These are phyloP conservation scores for Didymella sp. DNA, from an alignment of 2,329 filamentous ascomycete genomes.

Conservation along the genomic window DNA sequence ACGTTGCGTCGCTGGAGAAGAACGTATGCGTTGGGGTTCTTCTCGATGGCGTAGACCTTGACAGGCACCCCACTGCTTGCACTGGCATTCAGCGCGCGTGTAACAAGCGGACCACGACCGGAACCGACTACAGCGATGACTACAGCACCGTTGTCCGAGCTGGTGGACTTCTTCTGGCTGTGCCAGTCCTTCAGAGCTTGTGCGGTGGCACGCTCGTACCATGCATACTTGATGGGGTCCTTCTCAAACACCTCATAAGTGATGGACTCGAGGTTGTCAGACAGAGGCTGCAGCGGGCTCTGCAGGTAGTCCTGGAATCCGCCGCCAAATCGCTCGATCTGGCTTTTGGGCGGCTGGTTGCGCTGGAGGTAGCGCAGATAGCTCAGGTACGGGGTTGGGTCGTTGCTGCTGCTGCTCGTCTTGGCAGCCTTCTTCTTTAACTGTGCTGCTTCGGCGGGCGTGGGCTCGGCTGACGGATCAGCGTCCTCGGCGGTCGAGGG, in stretches of 20 bases:
- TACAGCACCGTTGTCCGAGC: constrained; percentile 72
- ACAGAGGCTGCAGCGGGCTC: constrained; percentile 89
- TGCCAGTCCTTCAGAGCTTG: constrained; percentile 84
- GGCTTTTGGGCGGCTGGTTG: constrained; percentile 72
- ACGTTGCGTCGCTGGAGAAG: constrained; percentile 87
- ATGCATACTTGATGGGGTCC: constrained; percentile 96
- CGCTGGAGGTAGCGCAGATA: constrained; percentile 87
- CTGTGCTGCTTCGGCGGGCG: constrained; percentile 70
- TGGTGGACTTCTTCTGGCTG: constrained; percentile 73
- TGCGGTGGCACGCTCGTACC: constrained; percentile 86
- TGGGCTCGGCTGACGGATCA: constrained; percentile 58
- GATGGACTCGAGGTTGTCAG: constrained; percentile 94
- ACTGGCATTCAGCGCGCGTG: constrained; percentile 82
- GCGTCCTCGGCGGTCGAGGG: constrained; percentile 55
- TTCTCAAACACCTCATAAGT: constrained; percentile 99
- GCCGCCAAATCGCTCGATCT: constrained; percentile 70
- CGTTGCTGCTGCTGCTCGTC: constrained; percentile 59
- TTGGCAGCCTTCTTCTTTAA: constrained; percentile 43
- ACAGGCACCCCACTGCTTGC: constrained; percentile 76
- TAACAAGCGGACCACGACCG: constrained; percentile 89
- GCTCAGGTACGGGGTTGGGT: constrained; percentile 71
- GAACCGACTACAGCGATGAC: constrained; percentile 93
- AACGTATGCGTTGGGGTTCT: constrained; percentile 97
- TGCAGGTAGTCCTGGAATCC: constrained; percentile 95
- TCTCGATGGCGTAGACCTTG: constrained; percentile 91